A percentile compares a stretch with the other conserved stretches of the same genome.
phyloP scores from a whole-genome alignment of 2,329 filamentous ascomycete species.

The Colletotrichum incanum region DNA sequence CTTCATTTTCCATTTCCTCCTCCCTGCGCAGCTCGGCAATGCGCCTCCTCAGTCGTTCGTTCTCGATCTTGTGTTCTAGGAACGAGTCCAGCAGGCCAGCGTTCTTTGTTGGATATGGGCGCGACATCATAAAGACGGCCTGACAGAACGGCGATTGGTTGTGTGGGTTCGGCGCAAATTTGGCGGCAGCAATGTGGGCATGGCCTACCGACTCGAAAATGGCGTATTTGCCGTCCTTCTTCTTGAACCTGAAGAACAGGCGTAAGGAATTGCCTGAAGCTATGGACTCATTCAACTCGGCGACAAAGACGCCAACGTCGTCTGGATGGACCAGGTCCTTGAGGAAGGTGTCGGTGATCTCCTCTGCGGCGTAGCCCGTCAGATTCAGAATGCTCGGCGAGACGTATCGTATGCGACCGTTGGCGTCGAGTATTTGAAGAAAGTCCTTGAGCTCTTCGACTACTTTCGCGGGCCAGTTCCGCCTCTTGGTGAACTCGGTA shows the following conservation, averaged over 20 bases:
- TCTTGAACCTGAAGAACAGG: slow-evolving; percentile 89
- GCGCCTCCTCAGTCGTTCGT: slow-evolving; percentile 86
- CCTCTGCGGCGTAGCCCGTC: slow-evolving; percentile 81
- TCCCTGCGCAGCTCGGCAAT: slow-evolving; percentile 90
- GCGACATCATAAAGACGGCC: slow-evolving; percentile 94
- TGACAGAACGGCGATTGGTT: slow-evolving; percentile 82
- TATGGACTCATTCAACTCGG: slow-evolving; percentile 92
- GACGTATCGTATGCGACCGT: slow-evolving; percentile 88
- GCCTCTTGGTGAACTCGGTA: slow-evolving; percentile 73
- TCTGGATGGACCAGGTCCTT: slow-evolving; percentile 89
- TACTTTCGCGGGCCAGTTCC: slow-evolving; percentile 89
- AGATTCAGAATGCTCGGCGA: slow-evolving; percentile 83
- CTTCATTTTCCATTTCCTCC: slow-evolving; percentile 84
- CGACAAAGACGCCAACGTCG: slow-evolving; percentile 85
- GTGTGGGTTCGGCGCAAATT: slow-evolving; percentile 73
- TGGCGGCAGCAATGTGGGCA: slow-evolving; percentile 84
- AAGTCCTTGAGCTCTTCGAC: slow-evolving; percentile 93
- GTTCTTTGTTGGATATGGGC: slow-evolving; percentile 92
- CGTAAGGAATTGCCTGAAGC: slow-evolving; percentile 84
- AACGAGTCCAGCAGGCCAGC: slow-evolving; percentile 90
- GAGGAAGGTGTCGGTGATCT: slow-evolving; percentile 83
- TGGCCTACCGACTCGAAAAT: slow-evolving; percentile 96
- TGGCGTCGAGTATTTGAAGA: slow-evolving; percentile 87
- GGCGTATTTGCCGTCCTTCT: slow-evolving; percentile 78
- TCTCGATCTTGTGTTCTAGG: slow-evolving; percentile 96